Evolutionary conservation across 805 yeast genomes (phyloP).

Genomic region (Candida loeiensis): DNA sequence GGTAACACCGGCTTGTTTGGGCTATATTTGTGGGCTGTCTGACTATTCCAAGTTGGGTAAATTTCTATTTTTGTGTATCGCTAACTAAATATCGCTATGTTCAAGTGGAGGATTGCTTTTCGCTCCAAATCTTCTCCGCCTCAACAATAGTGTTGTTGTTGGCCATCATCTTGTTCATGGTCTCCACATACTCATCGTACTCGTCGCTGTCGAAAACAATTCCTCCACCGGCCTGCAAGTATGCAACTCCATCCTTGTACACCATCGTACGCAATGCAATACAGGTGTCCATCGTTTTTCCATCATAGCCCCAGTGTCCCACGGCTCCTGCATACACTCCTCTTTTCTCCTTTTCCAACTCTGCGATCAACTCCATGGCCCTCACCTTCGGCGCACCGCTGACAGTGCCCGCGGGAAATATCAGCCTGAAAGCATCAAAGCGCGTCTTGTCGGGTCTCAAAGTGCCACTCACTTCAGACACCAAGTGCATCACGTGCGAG

Average conservation of each 20-base stretch:
- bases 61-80: neutral
- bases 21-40: no score
- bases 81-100: neutral
- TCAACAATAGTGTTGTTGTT: slow-evolving; percentile 86
- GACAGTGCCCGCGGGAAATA: slow-evolving; percentile 99
- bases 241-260: slow-evolving; percentile 83
- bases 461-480: slow-evolving; percentile 91
- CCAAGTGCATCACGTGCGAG: slow-evolving; percentile 95
- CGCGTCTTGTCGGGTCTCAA: slow-evolving; percentile 79
- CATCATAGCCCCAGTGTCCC: slow-evolving; percentile 96
- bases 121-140: slow-evolving; percentile 79
- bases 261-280: slow-evolving; percentile 98
- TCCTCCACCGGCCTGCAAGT: slow-evolving; percentile 98
- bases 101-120: slow-evolving; percentile 11
- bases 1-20: no score
- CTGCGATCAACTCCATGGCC: slow-evolving; percentile 93
- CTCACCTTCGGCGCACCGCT: slow-evolving; percentile 97
- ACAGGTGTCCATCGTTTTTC: slow-evolving; percentile 94
- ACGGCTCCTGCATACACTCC: slow-evolving; percentile 99
- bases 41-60: neutral
- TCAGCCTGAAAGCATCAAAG: slow-evolving; percentile 95
- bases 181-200: slow-evolving; percentile 91
- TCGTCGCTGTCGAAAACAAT: slow-evolving; percentile 95
- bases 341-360: slow-evolving; percentile 84
- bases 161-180: slow-evolving; percentile 95